Base-by-base conservation (phyloP, 768 basidiomycete genomes). In the Chlorophyllum brunneum region DNA sequence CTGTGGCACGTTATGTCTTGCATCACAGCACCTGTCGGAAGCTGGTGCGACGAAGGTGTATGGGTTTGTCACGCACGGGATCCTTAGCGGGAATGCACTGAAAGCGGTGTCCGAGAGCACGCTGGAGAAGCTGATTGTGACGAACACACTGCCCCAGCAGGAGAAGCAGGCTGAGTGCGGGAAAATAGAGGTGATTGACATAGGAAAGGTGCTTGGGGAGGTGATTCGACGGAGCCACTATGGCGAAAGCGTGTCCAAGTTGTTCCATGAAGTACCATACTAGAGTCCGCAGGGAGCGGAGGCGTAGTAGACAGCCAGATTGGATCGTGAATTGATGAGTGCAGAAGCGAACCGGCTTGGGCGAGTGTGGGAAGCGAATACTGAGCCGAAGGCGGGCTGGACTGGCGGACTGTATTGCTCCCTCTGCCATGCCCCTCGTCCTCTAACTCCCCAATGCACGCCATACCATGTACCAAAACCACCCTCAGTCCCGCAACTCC, bases 51-150 rank as follows among this genome's bases (percentile, higher is more conserved):
- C 75, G 37, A 83, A 84, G 68, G 86, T 95, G 58, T 88, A 86
- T 66, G 97, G 89, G 54, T 83, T 99, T 66, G 95, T 99, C 56
- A 95, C 94, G 33, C 97, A 99, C 65, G 97, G 97, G 31, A 93
- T 99, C 46, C 74, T 98, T 64, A 91, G 88, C 63, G 95, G 95
- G 29, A 82, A 87, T 59, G 94, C 97, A 42, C 77, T 98, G 60
- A 75, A 81, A 65, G 73, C 76, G 6, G 80, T 99, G 31, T 75
- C 79, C 61, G 76, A 75, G 59, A 88, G 89, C 54, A 79, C 79
- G 49, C 77, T 99, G 64, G 88, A 92, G 71, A 93, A 95, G 76
- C 72, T 99, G 65, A 92, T 98, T 52, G 95, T 99, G 63, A 98
- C 97, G 63, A 99, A 99, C 74, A 97, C 95, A 68, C 81, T 98